phyloP scores from a whole-genome alignment of 257 asterid genomes.

The Nicotiana undulata region DNA sequence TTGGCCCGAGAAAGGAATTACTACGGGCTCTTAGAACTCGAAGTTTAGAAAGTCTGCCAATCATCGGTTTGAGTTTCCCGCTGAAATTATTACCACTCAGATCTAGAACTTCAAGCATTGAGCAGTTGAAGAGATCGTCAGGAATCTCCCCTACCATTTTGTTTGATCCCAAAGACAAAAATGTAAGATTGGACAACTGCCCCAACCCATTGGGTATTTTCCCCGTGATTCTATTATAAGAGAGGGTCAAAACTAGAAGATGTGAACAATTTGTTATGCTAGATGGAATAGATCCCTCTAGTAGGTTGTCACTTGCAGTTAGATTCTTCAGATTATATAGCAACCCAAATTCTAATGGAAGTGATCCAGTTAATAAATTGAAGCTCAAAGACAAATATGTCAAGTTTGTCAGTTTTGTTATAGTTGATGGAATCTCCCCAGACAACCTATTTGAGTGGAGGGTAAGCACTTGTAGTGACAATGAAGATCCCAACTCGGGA shows the following conservation, averaged over 20 bases:
- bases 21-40: conserved; percentile 21
- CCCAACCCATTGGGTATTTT: conserved; percentile 48
- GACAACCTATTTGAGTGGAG: conserved; percentile 62
- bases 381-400: conserved; percentile 54
- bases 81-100: conserved; percentile 32
- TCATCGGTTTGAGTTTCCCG: conserved; percentile 32
- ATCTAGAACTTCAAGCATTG: conserved; percentile 39
- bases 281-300: conserved; percentile 56
- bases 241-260: conserved; percentile 34
- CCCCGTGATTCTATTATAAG: conserved; percentile 38
- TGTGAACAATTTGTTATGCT: conserved; percentile 48
- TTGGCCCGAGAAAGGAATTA: conserved; percentile 38
- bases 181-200: conserved; percentile 37
- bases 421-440: conserved; percentile 51
- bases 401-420: conserved; percentile 50
- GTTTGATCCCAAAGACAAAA: conserved; percentile 41
- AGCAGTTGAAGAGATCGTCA: conserved; percentile 53
- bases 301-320: conserved; percentile 32
- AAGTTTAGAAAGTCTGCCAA: conserved; percentile 48
- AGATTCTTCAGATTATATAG: conserved; percentile 54
- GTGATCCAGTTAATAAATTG: conserved; percentile 52
- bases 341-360: conserved; percentile 52
- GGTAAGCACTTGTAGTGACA: conserved; percentile 54
- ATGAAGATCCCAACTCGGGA: conserved; percentile 33
- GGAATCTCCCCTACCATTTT: conserved; percentile 47